phyloP scores from a whole-genome alignment of 305 asterid species.

The Fraxinus baroniana region DNA sequence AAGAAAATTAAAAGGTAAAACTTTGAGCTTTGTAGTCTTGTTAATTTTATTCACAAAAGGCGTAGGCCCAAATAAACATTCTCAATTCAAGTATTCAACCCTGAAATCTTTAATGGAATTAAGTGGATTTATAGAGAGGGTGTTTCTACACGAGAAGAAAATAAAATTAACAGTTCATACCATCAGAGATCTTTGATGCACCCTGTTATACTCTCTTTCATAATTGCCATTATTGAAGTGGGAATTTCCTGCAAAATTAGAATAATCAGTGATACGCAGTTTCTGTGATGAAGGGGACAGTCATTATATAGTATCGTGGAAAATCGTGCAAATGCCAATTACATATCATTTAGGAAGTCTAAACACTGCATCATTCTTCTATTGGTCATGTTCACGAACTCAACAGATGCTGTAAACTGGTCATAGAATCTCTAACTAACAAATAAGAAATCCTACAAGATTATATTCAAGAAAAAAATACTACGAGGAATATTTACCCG shows the following conservation, averaged over 20 bases:
- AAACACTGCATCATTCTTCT: not conserved
- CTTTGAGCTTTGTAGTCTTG: not conserved
- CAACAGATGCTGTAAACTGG: not conserved
- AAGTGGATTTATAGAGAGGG: not conserved
- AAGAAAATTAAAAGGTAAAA: not conserved
- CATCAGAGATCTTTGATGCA: not conserved
- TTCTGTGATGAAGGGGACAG: not conserved
- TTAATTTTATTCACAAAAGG: not conserved
- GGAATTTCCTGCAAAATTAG: not conserved
- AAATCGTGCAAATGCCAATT: not conserved
- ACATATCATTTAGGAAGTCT: not conserved
- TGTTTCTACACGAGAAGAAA: not conserved
- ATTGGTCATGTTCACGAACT: not conserved
- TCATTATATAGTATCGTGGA: not conserved
- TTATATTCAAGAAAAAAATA: not conserved
- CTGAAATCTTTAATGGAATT: not conserved
- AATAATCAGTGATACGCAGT: not conserved
- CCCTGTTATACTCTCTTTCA: not conserved
- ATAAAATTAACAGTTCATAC: not conserved
- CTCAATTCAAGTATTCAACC: constrained; percentile 1
- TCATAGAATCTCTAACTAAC: not conserved
- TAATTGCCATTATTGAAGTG: not conserved
- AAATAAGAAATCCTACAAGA: not conserved
- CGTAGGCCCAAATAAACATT: not conserved
- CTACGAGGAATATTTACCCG: constrained; percentile 44